phyloP scores from a whole-genome alignment of 805 yeast genomes.

The Isabelozyma pseudorhagii region DNA sequence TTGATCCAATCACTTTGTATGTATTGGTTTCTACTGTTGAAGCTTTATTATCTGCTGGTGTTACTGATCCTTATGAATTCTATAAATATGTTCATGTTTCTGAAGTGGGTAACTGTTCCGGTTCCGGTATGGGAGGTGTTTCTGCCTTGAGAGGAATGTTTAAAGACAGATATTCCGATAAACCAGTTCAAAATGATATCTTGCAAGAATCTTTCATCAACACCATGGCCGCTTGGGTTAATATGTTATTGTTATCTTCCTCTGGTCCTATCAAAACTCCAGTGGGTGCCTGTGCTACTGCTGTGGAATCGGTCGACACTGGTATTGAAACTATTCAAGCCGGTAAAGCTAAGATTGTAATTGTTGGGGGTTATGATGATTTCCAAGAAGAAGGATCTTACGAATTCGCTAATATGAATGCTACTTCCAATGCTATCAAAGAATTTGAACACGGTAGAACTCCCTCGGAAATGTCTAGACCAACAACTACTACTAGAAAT shows the following conservation, averaged over 20 bases:
- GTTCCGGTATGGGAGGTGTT: conserved; percentile 99
- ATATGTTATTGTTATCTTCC: conserved; percentile 93
- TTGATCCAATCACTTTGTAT: conserved; percentile 91
- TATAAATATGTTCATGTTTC: conserved; percentile 97
- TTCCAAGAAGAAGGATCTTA: conserved; percentile 99
- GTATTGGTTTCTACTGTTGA: conserved; percentile 93
- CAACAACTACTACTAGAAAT: conserved; percentile 90
- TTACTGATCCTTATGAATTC: conserved; percentile 98
- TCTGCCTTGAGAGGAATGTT: conserved; percentile 96
- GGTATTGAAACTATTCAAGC: conserved; percentile 92
- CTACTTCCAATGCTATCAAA: conserved; percentile 85
- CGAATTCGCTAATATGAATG: conserved; percentile 98
- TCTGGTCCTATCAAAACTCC: conserved; percentile 99
- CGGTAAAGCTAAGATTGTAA: conserved; percentile 93
- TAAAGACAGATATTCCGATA: conserved; percentile 88
- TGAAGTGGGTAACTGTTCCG: conserved; percentile 98
- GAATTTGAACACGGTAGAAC: conserved; percentile 96
- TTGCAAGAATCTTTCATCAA: conserved; percentile 97
- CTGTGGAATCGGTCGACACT: conserved; percentile 93
- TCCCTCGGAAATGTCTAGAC: conserved; percentile 98
- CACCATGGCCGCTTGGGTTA: conserved; percentile 99
- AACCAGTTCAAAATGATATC: conserved; percentile 95
- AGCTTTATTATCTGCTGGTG: conserved; percentile 90
- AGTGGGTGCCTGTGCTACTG: conserved; percentile 99
- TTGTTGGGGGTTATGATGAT: conserved; percentile 99